Base-by-base conservation (phyloP, 108 stramenopile species). In the Nitzschia putrida region DNA sequence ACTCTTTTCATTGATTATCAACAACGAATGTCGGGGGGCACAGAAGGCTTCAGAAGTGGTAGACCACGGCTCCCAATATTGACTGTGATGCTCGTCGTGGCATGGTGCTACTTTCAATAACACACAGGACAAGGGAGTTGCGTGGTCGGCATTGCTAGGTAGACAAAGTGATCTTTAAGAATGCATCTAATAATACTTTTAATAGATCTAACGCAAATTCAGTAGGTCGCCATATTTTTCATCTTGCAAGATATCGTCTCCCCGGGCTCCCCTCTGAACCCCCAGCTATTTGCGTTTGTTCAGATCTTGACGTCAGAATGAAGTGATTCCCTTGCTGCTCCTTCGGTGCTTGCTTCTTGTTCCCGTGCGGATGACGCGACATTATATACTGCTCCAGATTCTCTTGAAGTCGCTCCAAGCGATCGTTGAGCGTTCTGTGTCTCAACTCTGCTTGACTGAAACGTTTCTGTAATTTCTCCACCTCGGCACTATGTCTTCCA, bases 361-460 rank as follows among this genome's bases (percentile, higher is more conserved):
- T 34, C 3, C 58, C 58, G 38, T 60, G 61, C 3, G 47, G 61
- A 25, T 63, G 61, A 20, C 58, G 37, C 20, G 68, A 37, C 14
- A 61, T 23, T 16, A 60, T 67, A 20, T 63, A 68, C 37, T 76
- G 66, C 34, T 76, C 74, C 24, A 76, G 24, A n/a, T 77, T 70
- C 29, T 77, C 76, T 24, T 77, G 64, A 18, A 77, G 57, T 8
- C 57, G 39, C 42, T 71, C 76, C 69, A 64, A 41, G 10, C 37
- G 51, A 11, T 59, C 56, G 13, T 65, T 43, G 1, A 77, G 64
- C 0, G 42, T 34, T 20, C 22, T 44, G 23, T 69, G 49, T 14
- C 69, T 69, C 12, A 39, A n/a, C 41, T 66, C 76, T 16, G 76
- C 69, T 12, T 53, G 49, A 21, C 49, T 45, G 39, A 77, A 60